Evolutionary conservation across 2,329 filamentous ascomycete genomes (phyloP).

Genomic region (Colletotrichum filicis): DNA sequence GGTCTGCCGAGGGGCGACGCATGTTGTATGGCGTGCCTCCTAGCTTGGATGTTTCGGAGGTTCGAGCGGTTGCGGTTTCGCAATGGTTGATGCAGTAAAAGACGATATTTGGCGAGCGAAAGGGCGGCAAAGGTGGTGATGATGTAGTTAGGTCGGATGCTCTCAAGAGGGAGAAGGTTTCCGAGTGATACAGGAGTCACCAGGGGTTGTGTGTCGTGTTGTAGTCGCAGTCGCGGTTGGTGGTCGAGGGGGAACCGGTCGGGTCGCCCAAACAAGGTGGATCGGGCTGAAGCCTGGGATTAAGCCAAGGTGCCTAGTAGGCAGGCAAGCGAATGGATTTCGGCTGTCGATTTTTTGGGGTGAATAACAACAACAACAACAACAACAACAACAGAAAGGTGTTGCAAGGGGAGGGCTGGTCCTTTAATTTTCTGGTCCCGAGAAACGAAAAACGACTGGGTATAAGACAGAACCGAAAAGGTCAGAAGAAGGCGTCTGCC

Average conservation of each 20-base stretch:
- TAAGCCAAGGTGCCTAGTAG: background rate
- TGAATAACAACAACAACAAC: conserved; percentile 11
- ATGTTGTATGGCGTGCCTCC: conserved; percentile 44
- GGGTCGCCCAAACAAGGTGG: conserved; percentile 18
- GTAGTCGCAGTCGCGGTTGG: background rate
- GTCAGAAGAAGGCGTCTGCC: conserved; percentile 11
- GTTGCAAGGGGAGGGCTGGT: conserved; percentile 3
- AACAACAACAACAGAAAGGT: conserved; percentile 14
- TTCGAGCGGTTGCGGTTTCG: conserved; percentile 24
- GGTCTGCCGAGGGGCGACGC: conserved; percentile 54
- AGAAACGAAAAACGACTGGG: conserved; percentile 26
- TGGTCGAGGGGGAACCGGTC: background rate
- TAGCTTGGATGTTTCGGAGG: conserved; percentile 7
- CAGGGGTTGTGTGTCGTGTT: background rate
- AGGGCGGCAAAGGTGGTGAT: background rate
- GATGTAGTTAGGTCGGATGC: background rate
- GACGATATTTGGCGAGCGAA: background rate
- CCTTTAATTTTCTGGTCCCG: background rate
- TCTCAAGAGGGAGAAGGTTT: background rate
- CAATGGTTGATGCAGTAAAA: background rate
- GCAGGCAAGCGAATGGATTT: conserved; percentile 20
- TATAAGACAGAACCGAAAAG: conserved; percentile 27
- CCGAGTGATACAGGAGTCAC: background rate
- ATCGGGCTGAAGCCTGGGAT: conserved; percentile 15
- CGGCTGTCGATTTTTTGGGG: background rate